Conservation (phyloP, 768 basidiomycete species). For the Pleurotus platypus region DNA sequence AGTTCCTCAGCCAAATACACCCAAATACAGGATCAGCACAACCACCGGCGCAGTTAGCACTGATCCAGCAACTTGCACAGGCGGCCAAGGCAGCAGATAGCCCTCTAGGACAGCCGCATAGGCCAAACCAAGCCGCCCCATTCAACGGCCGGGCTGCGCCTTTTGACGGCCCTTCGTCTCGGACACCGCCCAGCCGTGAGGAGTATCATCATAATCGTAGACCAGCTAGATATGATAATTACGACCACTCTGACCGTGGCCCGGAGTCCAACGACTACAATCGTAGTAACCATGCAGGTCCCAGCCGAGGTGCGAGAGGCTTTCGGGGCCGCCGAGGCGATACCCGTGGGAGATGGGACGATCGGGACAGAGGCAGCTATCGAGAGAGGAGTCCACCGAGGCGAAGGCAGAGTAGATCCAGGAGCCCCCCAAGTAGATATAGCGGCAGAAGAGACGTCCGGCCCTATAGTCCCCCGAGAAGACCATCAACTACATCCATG, state of each 20-base stretch:
- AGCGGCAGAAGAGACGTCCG: slow-evolving; percentile 45
- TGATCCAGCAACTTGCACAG: slow-evolving; percentile 75
- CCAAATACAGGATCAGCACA: slow-evolving; percentile 45
- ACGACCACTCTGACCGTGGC: slow-evolving; percentile 47
- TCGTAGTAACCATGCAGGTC: slow-evolving; percentile 44
- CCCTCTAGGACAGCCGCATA: slow-evolving; percentile 20
- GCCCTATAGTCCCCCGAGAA: slow-evolving; percentile 59
- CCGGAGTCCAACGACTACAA: slow-evolving; percentile 40
- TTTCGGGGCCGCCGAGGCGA: slow-evolving; percentile 45
- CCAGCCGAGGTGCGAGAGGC: slow-evolving; percentile 53
- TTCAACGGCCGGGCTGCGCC: slow-evolving; percentile 24
- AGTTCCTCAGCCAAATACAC: slow-evolving; percentile 51
- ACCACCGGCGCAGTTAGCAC: slow-evolving; percentile 55
- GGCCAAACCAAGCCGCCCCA: slow-evolving; percentile 28
- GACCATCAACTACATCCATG: slow-evolving; percentile 31
- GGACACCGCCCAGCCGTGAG: slow-evolving; percentile 38
- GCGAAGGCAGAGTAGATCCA: slow-evolving; percentile 64
- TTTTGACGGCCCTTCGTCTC: slow-evolving; percentile 19
- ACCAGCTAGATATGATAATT: slow-evolving; percentile 43
- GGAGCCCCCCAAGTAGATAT: slow-evolving; percentile 66
- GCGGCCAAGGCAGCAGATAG: slow-evolving; percentile 42
- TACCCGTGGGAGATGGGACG: slow-evolving; percentile 56
- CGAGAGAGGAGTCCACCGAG: slow-evolving; percentile 35
- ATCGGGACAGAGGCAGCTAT: slow-evolving; percentile 52
- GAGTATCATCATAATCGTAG: slow-evolving; percentile 36